Evolutionary conservation across 139 green algal genomes (phyloP).

Genomic region (Coelastrella sp.): DNA sequence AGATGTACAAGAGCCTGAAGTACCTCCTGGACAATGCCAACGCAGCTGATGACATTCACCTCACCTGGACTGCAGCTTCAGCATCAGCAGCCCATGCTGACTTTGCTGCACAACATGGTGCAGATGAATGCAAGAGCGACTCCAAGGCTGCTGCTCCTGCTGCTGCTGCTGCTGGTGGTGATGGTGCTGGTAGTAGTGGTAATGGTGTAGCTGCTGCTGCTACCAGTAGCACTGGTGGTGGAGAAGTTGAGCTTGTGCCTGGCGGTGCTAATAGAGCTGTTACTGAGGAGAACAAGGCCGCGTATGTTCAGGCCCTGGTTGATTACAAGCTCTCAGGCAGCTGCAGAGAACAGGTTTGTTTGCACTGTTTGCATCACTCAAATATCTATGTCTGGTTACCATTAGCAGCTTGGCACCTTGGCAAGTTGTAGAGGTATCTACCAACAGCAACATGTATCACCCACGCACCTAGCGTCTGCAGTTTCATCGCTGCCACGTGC

Average conservation of each 20-base stretch:
- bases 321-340: neutral
- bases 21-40: neutral
- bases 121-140: too few relatives aligned
- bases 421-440: too few relatives aligned
- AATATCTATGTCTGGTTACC: too few relatives aligned
- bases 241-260: neutral
- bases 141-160: neutral
- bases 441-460: too few relatives aligned
- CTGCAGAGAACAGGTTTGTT: neutral
- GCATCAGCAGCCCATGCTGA: neutral
- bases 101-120: too few relatives aligned
- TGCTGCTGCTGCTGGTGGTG: neutral
- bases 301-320: neutral
- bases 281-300: neutral
- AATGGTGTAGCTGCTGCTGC: too few relatives aligned
- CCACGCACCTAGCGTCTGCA: too few relatives aligned
- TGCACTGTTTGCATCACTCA: too few relatives aligned
- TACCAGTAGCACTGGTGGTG: neutral
- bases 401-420: too few relatives aligned
- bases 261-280: neutral
- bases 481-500: too few relatives aligned
- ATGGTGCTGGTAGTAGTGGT: neutral
- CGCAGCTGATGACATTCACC: neutral
- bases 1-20: neutral
- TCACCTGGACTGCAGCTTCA: conserved; percentile 5